Evolutionary conservation across 2,329 filamentous ascomycete species (phyloP), one percentile per base, ranked within the genome.

Genomic region (Diaporthe sp.): DNA sequence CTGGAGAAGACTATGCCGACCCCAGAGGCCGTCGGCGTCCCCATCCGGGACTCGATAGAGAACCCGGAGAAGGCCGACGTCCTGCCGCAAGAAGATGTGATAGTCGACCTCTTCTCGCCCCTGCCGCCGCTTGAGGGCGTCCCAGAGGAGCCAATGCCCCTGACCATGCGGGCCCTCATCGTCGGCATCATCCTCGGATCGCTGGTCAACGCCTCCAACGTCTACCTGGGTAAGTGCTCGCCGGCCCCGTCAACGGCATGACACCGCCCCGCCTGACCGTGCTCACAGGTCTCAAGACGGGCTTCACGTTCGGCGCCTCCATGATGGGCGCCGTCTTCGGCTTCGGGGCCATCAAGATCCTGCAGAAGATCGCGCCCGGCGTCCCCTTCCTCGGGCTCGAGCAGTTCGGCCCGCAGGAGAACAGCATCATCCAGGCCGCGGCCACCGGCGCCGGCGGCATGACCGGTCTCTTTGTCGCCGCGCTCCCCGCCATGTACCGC

Each of bases 381-480:
- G 81, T 89, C 74, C 88, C 88, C 9, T 85, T 90, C 66, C 83
- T 90, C 12, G 89, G 89, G 54, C 88, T 88, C 17, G 80, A 81
- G 71, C 13, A 67, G 8, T 90, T 91, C 74, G 89, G 89, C 2
- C 89, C 89, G 38, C 87, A 89, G 79, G 89, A 90, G 81, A 90
- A 91, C 83, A 88, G 87, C 74, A 89, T 89, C 76, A 83, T 88
- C 70, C 88, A 89, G 78, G 88, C 88, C 4, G 85, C 88, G 45
- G 88, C 89, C 5, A 89, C 87, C 12, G 89, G 88, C 9, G 86
- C 89, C 35, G 89, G 88, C 76, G 88, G 88, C 77, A 84, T 90
- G 19, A 84, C 85, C 52, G 85, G 83, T 71, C 87, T 90, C 76
- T 91, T 91, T 80, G 84, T 90, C 28, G 89, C 88, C n/a, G 89